Conservation (phyloP, 2,329 filamentous ascomycete genomes). For the Tolypocladium amazonense region DNA sequence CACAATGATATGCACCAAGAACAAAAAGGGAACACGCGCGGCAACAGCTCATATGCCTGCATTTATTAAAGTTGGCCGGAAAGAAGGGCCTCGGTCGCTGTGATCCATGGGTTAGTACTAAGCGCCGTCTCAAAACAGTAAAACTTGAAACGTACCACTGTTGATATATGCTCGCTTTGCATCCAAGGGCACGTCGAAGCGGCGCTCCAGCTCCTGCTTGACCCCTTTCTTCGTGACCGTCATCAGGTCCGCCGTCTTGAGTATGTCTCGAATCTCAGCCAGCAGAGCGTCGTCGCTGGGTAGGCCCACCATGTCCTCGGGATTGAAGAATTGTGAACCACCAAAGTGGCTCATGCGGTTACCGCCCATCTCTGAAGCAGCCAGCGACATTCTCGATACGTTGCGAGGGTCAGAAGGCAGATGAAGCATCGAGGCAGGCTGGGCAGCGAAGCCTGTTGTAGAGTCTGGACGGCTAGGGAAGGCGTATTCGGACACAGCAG, state of each 20-base stretch:
- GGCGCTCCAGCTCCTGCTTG: conserved; percentile 82
- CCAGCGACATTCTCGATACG: conserved; percentile 67
- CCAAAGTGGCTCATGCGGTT: conserved; percentile 53
- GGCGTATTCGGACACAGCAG: conserved; percentile 59
- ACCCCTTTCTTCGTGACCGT: conserved; percentile 97
- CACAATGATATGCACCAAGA: conserved; percentile 1
- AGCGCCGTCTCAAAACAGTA: too few relatives aligned
- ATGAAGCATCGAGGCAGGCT: conserved; percentile 29
- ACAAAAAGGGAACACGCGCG: background rate
- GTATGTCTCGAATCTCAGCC: conserved; percentile 87
- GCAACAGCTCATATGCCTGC: background rate
- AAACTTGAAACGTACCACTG: conserved; percentile 53
- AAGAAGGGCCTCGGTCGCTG: conserved; percentile 68
- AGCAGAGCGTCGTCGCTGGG: conserved; percentile 84
- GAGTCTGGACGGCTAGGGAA: conserved; percentile 49
- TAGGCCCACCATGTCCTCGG: conserved; percentile 62
- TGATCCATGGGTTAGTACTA: background rate
- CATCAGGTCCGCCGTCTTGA: conserved; percentile 90
- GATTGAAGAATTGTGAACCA: conserved; percentile 46
- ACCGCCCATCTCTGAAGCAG: conserved; percentile 55
- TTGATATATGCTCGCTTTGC: conserved; percentile 88
- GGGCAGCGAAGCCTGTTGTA: conserved; percentile 32
- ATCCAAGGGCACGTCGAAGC: conserved; percentile 81
- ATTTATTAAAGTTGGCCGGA: conserved; percentile 59
- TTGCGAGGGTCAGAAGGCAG: conserved; percentile 37